Conservation (phyloP, 768 basidiomycete species). For the Neoboletus brunneissimus region DNA sequence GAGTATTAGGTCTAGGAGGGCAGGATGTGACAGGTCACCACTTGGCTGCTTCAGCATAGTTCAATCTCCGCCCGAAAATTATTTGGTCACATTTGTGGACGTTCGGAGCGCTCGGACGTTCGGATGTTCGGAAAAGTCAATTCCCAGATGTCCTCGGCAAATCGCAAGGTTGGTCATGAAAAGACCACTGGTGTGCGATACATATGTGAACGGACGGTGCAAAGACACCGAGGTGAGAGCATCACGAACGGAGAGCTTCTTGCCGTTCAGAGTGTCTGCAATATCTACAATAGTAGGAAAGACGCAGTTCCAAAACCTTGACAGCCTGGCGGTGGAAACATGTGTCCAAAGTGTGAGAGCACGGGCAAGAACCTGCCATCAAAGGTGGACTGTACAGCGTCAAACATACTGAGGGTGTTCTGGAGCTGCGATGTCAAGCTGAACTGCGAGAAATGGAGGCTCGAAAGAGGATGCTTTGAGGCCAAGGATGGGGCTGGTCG, state of each 20-base stretch:
- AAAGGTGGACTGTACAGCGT: conserved; percentile 38
- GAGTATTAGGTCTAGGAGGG: too few relatives aligned
- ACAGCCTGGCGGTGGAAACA: background rate
- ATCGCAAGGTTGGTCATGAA: conserved; percentile 46
- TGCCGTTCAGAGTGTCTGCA: conserved; percentile 61
- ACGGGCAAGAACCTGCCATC: conserved; percentile 35
- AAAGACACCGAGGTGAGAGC: background rate
- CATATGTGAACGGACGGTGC: background rate
- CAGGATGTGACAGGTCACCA: too few relatives aligned
- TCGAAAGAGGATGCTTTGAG: background rate
- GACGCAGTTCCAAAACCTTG: conserved; percentile 51
- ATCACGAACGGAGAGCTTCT: conserved; percentile 50
- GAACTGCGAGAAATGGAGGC: conserved; percentile 23
- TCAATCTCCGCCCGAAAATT: too few relatives aligned
- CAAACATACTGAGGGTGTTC: conserved; percentile 53
- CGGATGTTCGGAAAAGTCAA: too few relatives aligned
- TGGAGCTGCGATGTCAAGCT: conserved; percentile 51
- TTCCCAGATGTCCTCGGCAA: too few relatives aligned
- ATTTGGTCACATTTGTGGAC: too few relatives aligned
- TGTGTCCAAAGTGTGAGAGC: background rate
- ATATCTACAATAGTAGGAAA: conserved; percentile 72
- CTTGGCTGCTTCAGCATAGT: too few relatives aligned
- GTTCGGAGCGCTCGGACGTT: too few relatives aligned
- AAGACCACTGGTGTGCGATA: conserved; percentile 40
- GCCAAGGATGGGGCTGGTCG: conserved; percentile 51